A percentile compares a stretch with the other conserved stretches of the same genome.
phyloP scores from a whole-genome alignment of 768 basidiomycete species.

The Hortiboletus flavorubellus region DNA sequence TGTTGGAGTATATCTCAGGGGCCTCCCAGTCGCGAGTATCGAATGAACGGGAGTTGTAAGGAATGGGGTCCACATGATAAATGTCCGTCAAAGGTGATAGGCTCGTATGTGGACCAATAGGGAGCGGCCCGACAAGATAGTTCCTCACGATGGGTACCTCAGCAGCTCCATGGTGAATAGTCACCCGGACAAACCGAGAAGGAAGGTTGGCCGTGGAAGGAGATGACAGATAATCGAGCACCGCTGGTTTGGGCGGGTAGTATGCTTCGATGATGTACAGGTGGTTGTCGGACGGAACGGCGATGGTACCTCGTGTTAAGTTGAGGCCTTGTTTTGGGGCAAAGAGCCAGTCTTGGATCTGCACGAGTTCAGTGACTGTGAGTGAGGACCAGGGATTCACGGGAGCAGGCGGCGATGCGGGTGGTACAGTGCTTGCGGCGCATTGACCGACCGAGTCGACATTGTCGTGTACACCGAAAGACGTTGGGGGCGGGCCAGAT shows the following conservation, averaged over 20 bases:
- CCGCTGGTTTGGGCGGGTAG: conserved; percentile 46
- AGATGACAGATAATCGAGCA: conserved; percentile 43
- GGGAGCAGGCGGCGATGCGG: conserved; percentile 40
- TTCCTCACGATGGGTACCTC: conserved; percentile 45
- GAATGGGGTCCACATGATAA: conserved; percentile 50
- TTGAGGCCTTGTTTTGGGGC: conserved; percentile 43
- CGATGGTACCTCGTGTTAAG: conserved; percentile 37
- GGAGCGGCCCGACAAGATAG: conserved; percentile 59
- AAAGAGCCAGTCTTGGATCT: conserved; percentile 46
- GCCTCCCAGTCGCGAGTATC: conserved; percentile 23
- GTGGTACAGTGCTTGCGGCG: conserved; percentile 25
- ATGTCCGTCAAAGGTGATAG: conserved; percentile 46
- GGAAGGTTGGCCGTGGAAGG: conserved; percentile 30
- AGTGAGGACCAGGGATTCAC: conserved; percentile 54
- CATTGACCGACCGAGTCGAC: conserved; percentile 33
- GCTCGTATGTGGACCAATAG: conserved; percentile 37
- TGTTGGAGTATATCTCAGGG: conserved; percentile 28
- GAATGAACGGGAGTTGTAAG: conserved; percentile 50
- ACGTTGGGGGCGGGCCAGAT: not conserved
- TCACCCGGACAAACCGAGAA: conserved; percentile 44
- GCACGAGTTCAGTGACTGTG: conserved; percentile 39
- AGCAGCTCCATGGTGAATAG: conserved; percentile 46
- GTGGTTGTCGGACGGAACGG: conserved; percentile 44
- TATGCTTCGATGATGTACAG: conserved; percentile 49
- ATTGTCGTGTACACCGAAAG: not conserved